Conservation (phyloP, 768 basidiomycete genomes). For the Phanerochaete carnosa region DNA sequence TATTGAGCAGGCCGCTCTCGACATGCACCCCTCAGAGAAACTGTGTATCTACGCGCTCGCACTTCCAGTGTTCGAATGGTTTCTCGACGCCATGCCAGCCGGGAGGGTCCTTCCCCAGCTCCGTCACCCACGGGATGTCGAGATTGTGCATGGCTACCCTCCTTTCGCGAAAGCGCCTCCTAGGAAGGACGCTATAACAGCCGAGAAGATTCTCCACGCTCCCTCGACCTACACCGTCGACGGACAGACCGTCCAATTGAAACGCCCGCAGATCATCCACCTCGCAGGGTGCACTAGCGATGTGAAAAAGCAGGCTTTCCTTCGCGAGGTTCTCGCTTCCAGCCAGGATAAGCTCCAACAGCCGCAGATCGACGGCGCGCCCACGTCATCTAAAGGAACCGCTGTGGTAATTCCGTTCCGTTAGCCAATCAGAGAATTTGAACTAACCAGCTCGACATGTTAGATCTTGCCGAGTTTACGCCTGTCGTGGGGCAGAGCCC, state of each 20-base stretch:
- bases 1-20: neutral
- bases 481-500: too few species aligned
- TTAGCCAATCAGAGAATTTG: too few species aligned
- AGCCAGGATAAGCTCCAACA: too few species aligned
- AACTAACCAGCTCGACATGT: too few species aligned
- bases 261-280: neutral
- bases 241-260: neutral
- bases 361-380: too few species aligned
- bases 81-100: neutral
- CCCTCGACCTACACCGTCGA: neutral
- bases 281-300: neutral
- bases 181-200: neutral
- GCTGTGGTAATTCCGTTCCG: too few species aligned
- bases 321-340: too few species aligned
- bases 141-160: neutral
- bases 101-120: neutral
- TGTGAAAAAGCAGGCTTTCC: too few species aligned
- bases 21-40: neutral
- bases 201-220: neutral
- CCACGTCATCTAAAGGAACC: too few species aligned
- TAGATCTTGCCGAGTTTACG: too few species aligned
- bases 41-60: neutral
- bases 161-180: too few species aligned
- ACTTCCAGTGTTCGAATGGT: neutral
- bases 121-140: neutral